Base-by-base conservation (phyloP, 331 rosid species). In the Acacia pycnantha region DNA sequence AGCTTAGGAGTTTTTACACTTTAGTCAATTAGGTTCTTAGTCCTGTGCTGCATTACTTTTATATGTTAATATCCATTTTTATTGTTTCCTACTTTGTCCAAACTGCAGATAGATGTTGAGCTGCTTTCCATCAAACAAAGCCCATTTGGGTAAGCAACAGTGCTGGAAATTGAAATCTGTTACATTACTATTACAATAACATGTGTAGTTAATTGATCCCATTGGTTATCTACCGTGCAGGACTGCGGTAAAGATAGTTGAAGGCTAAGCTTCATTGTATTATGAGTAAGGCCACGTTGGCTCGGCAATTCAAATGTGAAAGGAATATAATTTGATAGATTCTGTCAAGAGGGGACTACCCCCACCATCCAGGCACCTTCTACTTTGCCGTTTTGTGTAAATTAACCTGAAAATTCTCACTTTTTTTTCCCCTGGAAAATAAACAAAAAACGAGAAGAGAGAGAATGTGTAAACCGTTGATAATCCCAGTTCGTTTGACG, bases 81-180 rank as follows among this genome's bases (percentile, higher is more conserved):
- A 86, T n/a, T 65, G 70, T 70, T 84, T 53, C 76, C 46, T 68
- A 65, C 86, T 47, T 50, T 83, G 4, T 26, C 24, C 15, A 80
- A 37, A 84, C 54, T 86, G 87, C 91, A 90, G 99, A 77, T 93
- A 88, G 99, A 92, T 84, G 79, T 95, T 76, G 99, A 95, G 78
- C 85, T 93, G 70, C 93, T 95, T 66, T 41, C 99, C 74, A 95
- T 92, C 88, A 95, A 95, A 79, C 99, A 93, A 85, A 95, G 86
- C 61, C 97, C 99, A 80, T 93, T 92, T 80, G 99, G 99, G 99
- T 93, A 89, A 88, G 93, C 73, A 84, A 77, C 76, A 58, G 72
- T 40, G 54, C 65, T 72, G 40, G 53, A 48, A 73, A 72, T 46
- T 26, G 19, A 72, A 15, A 47, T 15, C 47, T 48, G 11, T 6